phyloP scores from a whole-genome alignment of 306 rosid species.

The Sicyos edulis region DNA sequence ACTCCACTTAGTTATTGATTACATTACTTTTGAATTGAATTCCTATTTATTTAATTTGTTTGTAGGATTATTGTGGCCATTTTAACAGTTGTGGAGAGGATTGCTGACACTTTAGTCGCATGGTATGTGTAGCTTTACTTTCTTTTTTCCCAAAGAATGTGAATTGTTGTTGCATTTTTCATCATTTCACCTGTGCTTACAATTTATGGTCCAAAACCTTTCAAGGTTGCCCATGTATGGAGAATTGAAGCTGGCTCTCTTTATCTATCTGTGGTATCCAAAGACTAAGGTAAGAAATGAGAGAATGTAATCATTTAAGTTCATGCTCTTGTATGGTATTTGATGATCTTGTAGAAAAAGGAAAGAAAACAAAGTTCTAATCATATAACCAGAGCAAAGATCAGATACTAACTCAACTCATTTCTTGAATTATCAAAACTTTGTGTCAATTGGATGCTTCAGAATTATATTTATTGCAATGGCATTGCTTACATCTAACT shows the following conservation, averaged over 20 bases:
- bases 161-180: conserved; percentile 22
- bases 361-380: not conserved
- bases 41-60: not conserved
- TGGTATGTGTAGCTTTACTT: conserved; percentile 53
- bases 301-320: not conserved
- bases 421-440: too few species aligned
- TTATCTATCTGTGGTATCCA: conserved; percentile 83
- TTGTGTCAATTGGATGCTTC: too few species aligned
- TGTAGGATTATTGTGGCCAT: conserved; percentile 73
- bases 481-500: too few species aligned
- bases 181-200: conserved; percentile 12
- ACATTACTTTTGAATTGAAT: conserved; percentile 12
- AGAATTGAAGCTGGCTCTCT: conserved; percentile 59
- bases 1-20: conserved; percentile 15
- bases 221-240: conserved; percentile 82
- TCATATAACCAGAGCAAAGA: not conserved
- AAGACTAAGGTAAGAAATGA: conserved; percentile 50
- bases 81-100: conserved; percentile 59
- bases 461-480: too few species aligned
- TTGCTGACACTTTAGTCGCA: conserved; percentile 57
- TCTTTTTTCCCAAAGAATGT: not conserved
- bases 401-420: too few species aligned
- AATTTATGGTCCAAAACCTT: conserved; percentile 14
- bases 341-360: not conserved
- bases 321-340: not conserved